Evolutionary conservation across 345 rosid species (phyloP), one percentile per base, ranked within the genome.

Genomic region (Litchi chinensis): DNA sequence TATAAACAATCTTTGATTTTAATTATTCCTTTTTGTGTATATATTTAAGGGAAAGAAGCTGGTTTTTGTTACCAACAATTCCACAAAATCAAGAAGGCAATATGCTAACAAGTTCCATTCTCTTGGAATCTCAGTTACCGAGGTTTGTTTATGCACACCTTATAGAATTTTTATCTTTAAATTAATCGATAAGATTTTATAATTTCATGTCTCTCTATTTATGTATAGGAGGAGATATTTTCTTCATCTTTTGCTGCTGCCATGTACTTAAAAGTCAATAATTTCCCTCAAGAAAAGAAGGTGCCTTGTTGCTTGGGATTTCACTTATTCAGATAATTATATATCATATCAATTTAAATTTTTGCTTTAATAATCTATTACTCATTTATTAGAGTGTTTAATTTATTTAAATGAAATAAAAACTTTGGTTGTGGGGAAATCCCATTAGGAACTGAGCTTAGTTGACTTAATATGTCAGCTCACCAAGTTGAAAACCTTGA

Each of bases 201-300:
- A 5, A 59, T 73, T 80, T 15, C 8, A 10, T 62, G 12, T 41
- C 62, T 67, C 0, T 60, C n/a, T 28, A 19, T 65, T 41, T 65
- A 5, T 70, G 32, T 41, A 19, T 74, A 95, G 98, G 95, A 95
- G 83, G 98, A 95, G 86, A 93, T 95, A 52, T 90, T 93, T 76
- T 91, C 98, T 7, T 95, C 99, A 1, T 93, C 98, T 8, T 95
- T 92, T 69, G 97, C 97, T 1, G 96, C 97, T 11, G 98, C 97
- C 57, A 93, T 92, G 98, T 92, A 87, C 84, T 86, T 95, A 84
- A 95, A 93, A 71, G 80, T 90, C 76, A 91, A 89, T 79, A 81
- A 90, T 48, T 95, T 95, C 73, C 95, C 97, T 12, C 81, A 67
- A 41, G 85, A 92, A 65, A 93, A 91, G 85, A 95, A 92, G 98